Evolutionary conservation across 1,284 basidiomycete species (phyloP).

Genomic region (Puccinia hordei): DNA sequence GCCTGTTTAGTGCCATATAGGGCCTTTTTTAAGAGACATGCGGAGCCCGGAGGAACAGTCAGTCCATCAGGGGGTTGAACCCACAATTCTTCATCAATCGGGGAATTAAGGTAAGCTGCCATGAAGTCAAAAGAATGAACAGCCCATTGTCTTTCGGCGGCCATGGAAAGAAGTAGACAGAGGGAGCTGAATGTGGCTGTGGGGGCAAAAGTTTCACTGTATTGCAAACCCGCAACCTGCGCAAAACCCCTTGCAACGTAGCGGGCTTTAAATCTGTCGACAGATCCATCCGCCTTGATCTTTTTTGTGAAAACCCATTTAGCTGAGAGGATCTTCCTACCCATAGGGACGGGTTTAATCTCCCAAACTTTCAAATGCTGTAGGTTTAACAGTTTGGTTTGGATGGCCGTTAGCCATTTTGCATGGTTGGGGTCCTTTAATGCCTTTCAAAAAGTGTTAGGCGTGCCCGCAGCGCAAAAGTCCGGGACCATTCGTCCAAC

Average conservation of each 20-base stretch:
- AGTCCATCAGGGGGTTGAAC: background rate
- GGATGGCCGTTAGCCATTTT: background rate
- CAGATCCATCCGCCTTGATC: too few species aligned
- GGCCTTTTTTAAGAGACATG: background rate
- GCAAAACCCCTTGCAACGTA: too few species aligned
- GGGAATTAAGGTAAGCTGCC: too few species aligned
- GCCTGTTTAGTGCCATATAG: too few species aligned
- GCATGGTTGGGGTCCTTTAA: background rate
- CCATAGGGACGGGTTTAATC: too few species aligned
- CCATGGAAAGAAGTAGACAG: background rate
- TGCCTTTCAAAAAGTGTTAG: background rate
- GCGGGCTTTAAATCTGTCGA: too few species aligned
- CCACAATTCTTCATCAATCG: too few species aligned
- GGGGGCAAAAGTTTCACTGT: background rate
- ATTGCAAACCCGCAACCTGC: too few species aligned
- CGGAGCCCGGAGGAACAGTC: background rate
- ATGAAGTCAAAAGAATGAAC: background rate
- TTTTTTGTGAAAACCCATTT: too few species aligned
- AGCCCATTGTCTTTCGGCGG: background rate
- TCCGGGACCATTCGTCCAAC: background rate
- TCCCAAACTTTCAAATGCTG: too few species aligned
- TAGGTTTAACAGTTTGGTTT: too few species aligned
- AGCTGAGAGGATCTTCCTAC: too few species aligned
- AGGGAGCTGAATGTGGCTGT: background rate
- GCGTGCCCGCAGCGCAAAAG: background rate